Conservation (phyloP, 2,329 filamentous ascomycete genomes). For the Delphinella strobiligena region DNA sequence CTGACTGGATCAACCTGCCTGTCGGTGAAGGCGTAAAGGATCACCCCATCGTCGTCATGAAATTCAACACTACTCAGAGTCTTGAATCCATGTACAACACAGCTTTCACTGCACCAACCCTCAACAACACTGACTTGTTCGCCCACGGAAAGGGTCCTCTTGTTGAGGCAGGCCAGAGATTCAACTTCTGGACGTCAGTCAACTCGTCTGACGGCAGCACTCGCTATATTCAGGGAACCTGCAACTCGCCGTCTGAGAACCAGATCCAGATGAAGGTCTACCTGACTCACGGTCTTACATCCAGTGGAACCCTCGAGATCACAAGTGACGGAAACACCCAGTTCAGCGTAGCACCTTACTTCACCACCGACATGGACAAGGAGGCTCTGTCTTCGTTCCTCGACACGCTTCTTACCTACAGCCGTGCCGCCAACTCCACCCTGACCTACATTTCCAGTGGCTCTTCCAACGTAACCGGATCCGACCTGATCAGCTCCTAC, state of each 20-base stretch:
- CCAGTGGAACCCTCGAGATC: slow-evolving; percentile 25
- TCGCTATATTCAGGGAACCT: slow-evolving; percentile 36
- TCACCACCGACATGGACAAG: slow-evolving; percentile 34
- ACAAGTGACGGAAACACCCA: slow-evolving; percentile 26
- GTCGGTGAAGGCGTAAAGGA: slow-evolving; percentile 26
- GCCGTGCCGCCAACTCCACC: slow-evolving; percentile 25
- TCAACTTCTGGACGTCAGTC: slow-evolving; percentile 42
- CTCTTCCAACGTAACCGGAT: slow-evolving; percentile 12
- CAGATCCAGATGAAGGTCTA: slow-evolving; percentile 47
- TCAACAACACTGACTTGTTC: slow-evolving; percentile 41
- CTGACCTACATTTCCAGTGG: slow-evolving; percentile 24
- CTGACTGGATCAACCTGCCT: slow-evolving; percentile 15
- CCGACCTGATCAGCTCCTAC: slow-evolving; percentile 7
- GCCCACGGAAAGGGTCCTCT: slow-evolving; percentile 13
- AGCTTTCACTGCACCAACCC: slow-evolving; percentile 33
- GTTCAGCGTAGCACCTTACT: slow-evolving; percentile 38
- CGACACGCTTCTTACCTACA: slow-evolving; percentile 33
- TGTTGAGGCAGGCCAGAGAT: slow-evolving; percentile 34
- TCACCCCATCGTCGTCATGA: slow-evolving; percentile 40
- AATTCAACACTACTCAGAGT: slow-evolving; percentile 39
- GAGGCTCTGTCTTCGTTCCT: slow-evolving; percentile 32
- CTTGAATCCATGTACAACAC: slow-evolving; percentile 30
- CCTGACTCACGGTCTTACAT: slow-evolving; percentile 43
- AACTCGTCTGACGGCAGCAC: slow-evolving; percentile 43
- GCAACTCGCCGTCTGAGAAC: slow-evolving; percentile 23